Evolutionary conservation across 257 asterid species (phyloP), one percentile per base, ranked within the genome.

Genomic region (Solanum etuberosum): DNA sequence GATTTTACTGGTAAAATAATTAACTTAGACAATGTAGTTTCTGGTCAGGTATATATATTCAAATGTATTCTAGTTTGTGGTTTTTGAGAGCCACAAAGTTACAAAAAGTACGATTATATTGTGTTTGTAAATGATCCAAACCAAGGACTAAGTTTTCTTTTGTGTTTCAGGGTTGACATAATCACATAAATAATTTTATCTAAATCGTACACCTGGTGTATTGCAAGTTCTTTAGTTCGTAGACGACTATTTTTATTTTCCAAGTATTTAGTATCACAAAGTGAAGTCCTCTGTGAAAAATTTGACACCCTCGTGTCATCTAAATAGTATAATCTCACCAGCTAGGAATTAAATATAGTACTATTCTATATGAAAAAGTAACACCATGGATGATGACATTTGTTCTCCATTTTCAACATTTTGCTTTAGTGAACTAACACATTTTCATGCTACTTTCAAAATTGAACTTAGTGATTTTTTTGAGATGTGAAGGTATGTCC

Each of bases 401-500:
- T 80, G 29, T 48, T 80, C 29, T 29, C 68, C 57, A 80, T 29
- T 80, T 43, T 48, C 27, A 48, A 18, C 85, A 29, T 46, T 46
- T 18, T 80, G 42, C 29, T 80, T 29, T 80, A 80, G 42, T 80
- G 85, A 80, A 46, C 85, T 29, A 80, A 80, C 34, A 29, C 68
- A 80, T 43, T 80, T 48, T 80, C 85, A 48, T 80, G 42, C 85
- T 80, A 16, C 46, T n/a, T 83, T 23, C 57, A 31, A 70, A 86
- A 74, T 74, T 77, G 21, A 84, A 59, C 51, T 68, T 46, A 8
- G 29, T 46, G 57, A 29, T 68, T 35, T 32, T 70, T 27, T 85
- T 57, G 54, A 27, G 48, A 65, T 72, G 86, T 90, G 89, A 83
- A 97, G 99, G 90, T 94, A 95, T 83, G 85, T 91, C 70, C 99